Evolutionary conservation across 768 basidiomycete genomes (phyloP), one percentile per base, ranked within the genome.

Genomic region (Mycena olivaceomarginata): DNA sequence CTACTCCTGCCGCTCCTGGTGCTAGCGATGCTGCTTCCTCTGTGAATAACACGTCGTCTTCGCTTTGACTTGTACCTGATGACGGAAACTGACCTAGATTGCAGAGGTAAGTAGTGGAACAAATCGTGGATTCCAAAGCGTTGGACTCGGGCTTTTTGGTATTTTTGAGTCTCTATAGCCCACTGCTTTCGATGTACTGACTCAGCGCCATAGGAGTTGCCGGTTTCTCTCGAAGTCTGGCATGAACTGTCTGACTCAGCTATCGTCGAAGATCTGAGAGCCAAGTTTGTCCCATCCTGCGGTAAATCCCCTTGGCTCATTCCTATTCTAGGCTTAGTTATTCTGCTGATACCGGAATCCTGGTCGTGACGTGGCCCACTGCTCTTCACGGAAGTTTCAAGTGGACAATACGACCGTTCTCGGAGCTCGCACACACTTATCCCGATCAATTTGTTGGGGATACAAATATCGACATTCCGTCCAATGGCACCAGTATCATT

Each of bases 291-390:
- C 43, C 56, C 56, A 37, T 57, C 53, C 67, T 62, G 60, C 37
- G 16, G 37, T 62, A 40, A 43, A 15, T 45, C 37, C 9, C 18
- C 22, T 70, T 18, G 11, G 2, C 25, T 70, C 31, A 62, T 31
- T 70, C 18, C 37, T 15, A n/a, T 63, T 46, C 3, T 31, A 0
- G 57, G 37, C 37, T 63, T n/a, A 13, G 31, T 1, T 60, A 63
- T 63, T 48, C 18, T 25, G 11, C 60, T 39, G 22, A 64, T 41
- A 51, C 48, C 7, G 20, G 53, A 53, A 40, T 25, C 0, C 62
- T 65, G 7, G 40, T 41, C 39, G 15, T 72, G 62, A 72, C 70
- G 37, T 72, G 70, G 62, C 70, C 45, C 25, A 64, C 62, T 46
- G 62, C 40, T 2, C 48, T 65, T 25, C 70, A 65, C 22, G 48